Evolutionary conservation across 1,284 basidiomycete species (phyloP), one percentile per base, ranked within the genome.

Genomic region (Baeospora myosura): DNA sequence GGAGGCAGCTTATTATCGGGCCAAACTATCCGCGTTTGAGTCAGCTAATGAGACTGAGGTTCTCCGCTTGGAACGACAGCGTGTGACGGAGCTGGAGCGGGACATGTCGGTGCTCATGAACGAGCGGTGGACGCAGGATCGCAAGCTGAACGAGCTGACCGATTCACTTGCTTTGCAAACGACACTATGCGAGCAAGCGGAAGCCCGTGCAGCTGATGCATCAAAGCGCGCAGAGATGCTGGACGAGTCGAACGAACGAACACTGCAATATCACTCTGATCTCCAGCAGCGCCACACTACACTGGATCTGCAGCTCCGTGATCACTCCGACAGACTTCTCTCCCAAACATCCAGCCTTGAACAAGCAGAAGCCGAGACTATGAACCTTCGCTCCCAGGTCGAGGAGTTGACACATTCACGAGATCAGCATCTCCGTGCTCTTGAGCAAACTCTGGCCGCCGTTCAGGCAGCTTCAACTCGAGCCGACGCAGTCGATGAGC

Each of bases 1-100:
- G 60, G 96, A 99, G 62, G 89, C 95, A 1, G 90, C 94, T 1
- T 98, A 89, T 66, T 97, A 93, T 61, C 90, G 95, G 36, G 90
- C 94, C 37, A 98, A 98, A 65, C 68, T 96, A 8, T 74, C 81
- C 3, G 92, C 95, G 0, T 66, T 91, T 45, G 96, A 99, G 59
- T 67, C 76, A 1, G 74, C 76, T 40, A 78, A 79, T 14, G 70
- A 78, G 4, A 62, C 65, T 4, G 91, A 96, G 31, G 55, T 80
- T 2, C 67, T 71, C 22, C 78, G 83, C 22, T 57, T 96, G 6
- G 94, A 97, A 51, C 78, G 81, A 5, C 87, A 93, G 42, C 87
- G 92, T 32, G 70, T 85, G 17, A 58, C 68, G 11, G 85, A 92
- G 36, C 72, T 98, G 23, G 96, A 98, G 61, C 72, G 74, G 33